Conservation (phyloP, 108 stramenopile species). For the Aurantiochytrium sp. region DNA sequence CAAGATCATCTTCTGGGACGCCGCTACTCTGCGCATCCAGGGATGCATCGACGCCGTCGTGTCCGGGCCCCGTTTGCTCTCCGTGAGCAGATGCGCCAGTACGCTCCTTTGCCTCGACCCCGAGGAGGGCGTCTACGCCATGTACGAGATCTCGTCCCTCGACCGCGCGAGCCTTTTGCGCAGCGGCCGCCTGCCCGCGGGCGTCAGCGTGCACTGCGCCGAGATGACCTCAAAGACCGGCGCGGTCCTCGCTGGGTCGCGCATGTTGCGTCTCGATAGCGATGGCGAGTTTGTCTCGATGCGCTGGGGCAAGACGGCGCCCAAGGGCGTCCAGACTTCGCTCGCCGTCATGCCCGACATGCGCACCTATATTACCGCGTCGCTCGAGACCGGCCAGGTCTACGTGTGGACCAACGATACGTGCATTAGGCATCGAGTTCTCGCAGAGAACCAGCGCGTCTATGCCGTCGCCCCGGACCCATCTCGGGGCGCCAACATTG, state of each 20-base stretch:
- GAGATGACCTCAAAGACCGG: background rate
- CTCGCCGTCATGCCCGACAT: background rate
- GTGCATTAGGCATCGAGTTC: background rate
- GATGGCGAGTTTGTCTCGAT: background rate
- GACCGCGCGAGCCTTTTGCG: background rate
- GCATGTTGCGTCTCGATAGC: background rate
- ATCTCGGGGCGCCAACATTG: background rate
- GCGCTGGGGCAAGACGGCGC: slow-evolving; percentile 19
- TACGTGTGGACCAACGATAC: background rate
- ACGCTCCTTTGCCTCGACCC: background rate
- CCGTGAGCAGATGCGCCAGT: background rate
- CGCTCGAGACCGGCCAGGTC: background rate
- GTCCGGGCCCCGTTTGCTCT: background rate
- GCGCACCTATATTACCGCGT: background rate
- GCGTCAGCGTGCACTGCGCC: background rate
- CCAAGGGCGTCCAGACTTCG: background rate
- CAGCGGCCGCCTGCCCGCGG: background rate
- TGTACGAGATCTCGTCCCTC: background rate
- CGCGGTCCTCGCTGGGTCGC: background rate
- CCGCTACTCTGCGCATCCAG: background rate
- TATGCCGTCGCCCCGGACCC: background rate
- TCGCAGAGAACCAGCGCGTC: background rate
- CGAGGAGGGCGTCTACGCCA: background rate
- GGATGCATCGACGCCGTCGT: background rate
- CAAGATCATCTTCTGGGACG: background rate